Conservation (phyloP, 2,329 filamentous ascomycete genomes). For the Echinosphaeria canescens region DNA sequence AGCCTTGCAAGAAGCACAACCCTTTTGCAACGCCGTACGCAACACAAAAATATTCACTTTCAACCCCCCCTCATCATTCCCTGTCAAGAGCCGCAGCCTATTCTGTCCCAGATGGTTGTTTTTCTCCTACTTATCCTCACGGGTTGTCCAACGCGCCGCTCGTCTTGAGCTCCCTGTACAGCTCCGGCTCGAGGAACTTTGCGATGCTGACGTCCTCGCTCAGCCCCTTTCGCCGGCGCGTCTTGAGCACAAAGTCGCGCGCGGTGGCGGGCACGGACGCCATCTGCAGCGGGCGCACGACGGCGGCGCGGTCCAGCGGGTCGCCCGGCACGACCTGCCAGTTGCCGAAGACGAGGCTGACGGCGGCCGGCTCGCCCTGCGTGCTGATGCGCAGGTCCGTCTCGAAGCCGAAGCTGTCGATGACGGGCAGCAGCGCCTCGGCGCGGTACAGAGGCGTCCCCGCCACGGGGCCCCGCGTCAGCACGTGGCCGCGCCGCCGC, state of each 20-base stretch:
- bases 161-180: constrained; percentile 74
- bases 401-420: constrained; percentile 96
- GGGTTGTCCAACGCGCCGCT: constrained; percentile 75
- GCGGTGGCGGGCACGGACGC: constrained; percentile 77
- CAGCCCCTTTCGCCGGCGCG: constrained; percentile 74
- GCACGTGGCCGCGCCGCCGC: constrained; percentile 71
- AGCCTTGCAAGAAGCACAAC: too few relatives aligned
- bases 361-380: constrained; percentile 62
- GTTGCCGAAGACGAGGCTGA: constrained; percentile 82
- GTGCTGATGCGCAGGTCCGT: constrained; percentile 93
- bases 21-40: too few relatives aligned
- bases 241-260: constrained; percentile 93
- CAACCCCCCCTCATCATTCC: too few relatives aligned
- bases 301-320: constrained; percentile 72
- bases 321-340: constrained; percentile 96
- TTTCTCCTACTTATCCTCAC: too few relatives aligned
- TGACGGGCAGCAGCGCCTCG: constrained; percentile 78
- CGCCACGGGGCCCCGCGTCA: constrained; percentile 84
- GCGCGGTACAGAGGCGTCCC: constrained; percentile 89
- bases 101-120: too few relatives aligned
- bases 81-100: too few relatives aligned
- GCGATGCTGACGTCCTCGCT: constrained; percentile 91
- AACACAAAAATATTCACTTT: too few relatives aligned
- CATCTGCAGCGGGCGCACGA: constrained; percentile 67
- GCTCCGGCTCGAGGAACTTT: constrained; percentile 89